Evolutionary conservation across 169 alveolate species (phyloP).

Genomic region (Plasmodium reichenowi): DNA sequence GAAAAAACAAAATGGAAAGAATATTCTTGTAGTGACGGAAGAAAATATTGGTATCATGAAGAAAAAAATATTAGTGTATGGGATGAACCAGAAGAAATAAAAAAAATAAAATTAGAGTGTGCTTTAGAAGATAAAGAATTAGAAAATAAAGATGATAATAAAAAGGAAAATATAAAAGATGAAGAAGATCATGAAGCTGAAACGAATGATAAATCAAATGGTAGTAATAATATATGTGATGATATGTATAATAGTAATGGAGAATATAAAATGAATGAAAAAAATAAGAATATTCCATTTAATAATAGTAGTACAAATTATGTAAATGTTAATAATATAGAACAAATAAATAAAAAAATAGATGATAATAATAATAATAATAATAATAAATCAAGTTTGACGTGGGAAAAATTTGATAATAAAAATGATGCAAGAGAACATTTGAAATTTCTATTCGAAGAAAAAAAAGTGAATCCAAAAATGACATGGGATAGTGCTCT

Average conservation of each 20-base stretch:
- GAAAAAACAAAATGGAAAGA: conserved; percentile 81
- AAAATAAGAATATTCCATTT: background rate
- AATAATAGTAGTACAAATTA: background rate
- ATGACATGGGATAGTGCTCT: conserved; percentile 85
- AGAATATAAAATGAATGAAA: background rate
- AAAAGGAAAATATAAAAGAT: conserved; percentile 6
- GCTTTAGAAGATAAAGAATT: conserved; percentile 36
- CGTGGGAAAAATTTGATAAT: conserved; percentile 74
- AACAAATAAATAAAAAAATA: conserved; percentile 21
- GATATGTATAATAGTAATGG: background rate
- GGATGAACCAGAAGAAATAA: conserved; percentile 83
- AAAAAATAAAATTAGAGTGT: conserved; percentile 74
- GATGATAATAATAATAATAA: background rate
- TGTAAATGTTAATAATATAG: conserved; percentile 9
- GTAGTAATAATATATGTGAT: conserved; percentile 2
- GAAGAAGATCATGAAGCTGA: background rate
- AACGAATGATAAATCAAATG: background rate
- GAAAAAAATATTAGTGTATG: conserved; percentile 75
- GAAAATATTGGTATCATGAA: conserved; percentile 74
- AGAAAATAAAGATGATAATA: conserved; percentile 2
- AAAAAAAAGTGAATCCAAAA: conserved; percentile 82
- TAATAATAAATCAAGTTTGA: background rate
- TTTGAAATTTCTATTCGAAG: conserved; percentile 79
- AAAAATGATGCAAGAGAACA: conserved; percentile 84
- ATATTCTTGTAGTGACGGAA: conserved; percentile 70